Evolutionary conservation across 2,329 filamentous ascomycete genomes (phyloP).

Genomic region (Trichoderma citrinoviride): DNA sequence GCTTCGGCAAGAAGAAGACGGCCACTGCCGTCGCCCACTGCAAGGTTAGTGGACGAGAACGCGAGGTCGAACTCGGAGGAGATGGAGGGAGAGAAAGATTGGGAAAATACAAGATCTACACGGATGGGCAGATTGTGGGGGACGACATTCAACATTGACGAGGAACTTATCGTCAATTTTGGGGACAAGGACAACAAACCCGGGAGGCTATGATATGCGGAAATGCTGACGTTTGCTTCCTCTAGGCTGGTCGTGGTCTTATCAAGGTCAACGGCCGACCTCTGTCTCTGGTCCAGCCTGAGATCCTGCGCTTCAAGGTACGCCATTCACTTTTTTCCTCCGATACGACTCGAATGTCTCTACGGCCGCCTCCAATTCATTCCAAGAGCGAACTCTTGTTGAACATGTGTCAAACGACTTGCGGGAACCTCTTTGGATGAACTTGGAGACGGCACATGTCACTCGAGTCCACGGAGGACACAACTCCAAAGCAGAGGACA

Average conservation of each 20-base stretch:
- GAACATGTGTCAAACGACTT: background rate
- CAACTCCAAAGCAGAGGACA: background rate
- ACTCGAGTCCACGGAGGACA: background rate
- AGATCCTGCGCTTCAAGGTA: conserved; percentile 97
- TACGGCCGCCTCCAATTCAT: conserved; percentile 6
- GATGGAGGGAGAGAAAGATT: background rate
- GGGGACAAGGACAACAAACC: background rate
- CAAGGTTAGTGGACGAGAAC: conserved; percentile 58
- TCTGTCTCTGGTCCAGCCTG: conserved; percentile 88
- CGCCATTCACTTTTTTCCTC: conserved; percentile 29
- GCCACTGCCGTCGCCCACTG: conserved; percentile 88
- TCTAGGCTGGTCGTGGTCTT: conserved; percentile 61
- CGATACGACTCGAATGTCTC: background rate
- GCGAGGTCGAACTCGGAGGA: background rate
- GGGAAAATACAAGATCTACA: background rate
- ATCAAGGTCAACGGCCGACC: conserved; percentile 99
- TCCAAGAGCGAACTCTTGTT: background rate
- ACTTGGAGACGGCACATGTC: conserved; percentile 5
- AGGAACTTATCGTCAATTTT: background rate
- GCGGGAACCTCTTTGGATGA: background rate
- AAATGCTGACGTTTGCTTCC: conserved; percentile 32
- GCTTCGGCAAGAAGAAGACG: conserved; percentile 99
- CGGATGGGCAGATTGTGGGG: background rate
- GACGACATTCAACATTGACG: background rate
- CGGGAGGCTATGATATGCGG: background rate